Percentiles rank a stretch among this genome's conserved stretches.
Evolutionary conservation across 2,329 filamentous ascomycete species (phyloP).

Genomic region (Phoma sp.): DNA sequence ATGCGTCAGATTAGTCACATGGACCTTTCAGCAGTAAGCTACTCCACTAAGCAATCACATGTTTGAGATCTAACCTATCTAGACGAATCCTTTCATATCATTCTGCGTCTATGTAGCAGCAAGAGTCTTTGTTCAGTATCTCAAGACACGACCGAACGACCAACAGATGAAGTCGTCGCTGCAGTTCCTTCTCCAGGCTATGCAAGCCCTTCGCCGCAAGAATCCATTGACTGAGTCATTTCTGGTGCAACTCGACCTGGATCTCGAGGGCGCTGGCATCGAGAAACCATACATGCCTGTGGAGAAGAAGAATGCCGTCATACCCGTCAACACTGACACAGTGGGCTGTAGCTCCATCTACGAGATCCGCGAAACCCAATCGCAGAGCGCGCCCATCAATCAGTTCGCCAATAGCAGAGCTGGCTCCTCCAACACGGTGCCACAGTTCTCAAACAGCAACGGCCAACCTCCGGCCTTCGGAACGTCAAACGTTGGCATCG

Average conservation of each 20-base stretch:
- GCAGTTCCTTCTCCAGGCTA: conserved; percentile 88
- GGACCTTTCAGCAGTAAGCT: conserved; percentile 78
- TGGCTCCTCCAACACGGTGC: not conserved
- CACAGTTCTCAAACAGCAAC: conserved; percentile 12
- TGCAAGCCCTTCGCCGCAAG: conserved; percentile 84
- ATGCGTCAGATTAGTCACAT: conserved; percentile 95
- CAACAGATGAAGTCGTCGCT: conserved; percentile 77
- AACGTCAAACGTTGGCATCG: conserved; percentile 27
- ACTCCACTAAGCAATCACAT: not conserved
- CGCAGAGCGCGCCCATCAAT: conserved; percentile 32
- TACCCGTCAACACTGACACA: conserved; percentile 35
- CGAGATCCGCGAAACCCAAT: conserved; percentile 44
- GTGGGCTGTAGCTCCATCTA: conserved; percentile 42
- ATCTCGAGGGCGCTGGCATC: conserved; percentile 76
- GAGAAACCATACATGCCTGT: conserved; percentile 55
- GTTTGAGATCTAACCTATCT: conserved; percentile 23
- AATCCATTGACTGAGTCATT: conserved; percentile 96
- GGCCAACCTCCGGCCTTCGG: conserved; percentile 31
- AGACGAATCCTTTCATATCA: conserved; percentile 96
- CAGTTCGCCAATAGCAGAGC: conserved; percentile 30
- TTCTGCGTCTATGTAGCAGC: conserved; percentile 97
- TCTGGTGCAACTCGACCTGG: conserved; percentile 88
- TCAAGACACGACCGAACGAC: conserved; percentile 93
- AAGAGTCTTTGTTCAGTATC: conserved; percentile 91
- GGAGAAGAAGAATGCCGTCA: conserved; percentile 14